These are phyloP conservation scores for Acanthamoeba royreba DNA, from an alignment of 208 protist genomes.

Conservation along the genomic window DNA sequence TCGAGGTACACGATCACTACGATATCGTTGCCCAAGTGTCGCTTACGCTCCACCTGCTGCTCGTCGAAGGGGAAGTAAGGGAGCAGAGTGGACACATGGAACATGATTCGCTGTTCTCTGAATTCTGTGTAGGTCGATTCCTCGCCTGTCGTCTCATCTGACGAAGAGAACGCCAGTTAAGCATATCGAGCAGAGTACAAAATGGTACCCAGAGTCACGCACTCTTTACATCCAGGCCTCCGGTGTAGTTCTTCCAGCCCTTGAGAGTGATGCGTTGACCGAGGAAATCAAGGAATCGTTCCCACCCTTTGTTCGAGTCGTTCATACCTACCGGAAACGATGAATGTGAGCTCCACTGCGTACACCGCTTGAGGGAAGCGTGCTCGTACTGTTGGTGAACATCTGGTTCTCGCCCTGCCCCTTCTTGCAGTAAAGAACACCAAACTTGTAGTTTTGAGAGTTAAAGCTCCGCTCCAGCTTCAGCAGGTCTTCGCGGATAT, in stretches of 20 bases:
- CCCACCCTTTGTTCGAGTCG: background rate
- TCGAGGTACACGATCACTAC: background rate
- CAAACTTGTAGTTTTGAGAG: conserved; percentile 25
- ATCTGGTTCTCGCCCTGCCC: conserved; percentile 23
- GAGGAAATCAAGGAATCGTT: background rate
- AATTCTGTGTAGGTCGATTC: conserved; percentile 45
- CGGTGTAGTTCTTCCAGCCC: conserved; percentile 39
- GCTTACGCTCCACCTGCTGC: conserved; percentile 48
- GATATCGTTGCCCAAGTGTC: conserved; percentile 4
- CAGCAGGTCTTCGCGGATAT: background rate
- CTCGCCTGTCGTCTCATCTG: conserved; percentile 21
- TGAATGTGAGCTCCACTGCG: background rate
- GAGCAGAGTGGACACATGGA: conserved; percentile 39
- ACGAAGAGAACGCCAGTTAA: no score
- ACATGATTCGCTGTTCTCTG: conserved; percentile 42
- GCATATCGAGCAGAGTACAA: no score
- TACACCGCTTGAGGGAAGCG: background rate
- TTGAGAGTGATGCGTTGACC: background rate
- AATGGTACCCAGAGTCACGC: background rate
- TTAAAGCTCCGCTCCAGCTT: conserved; percentile 32
- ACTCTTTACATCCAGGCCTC: conserved; percentile 34
- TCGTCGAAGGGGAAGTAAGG: conserved; percentile 18
- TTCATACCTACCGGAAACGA: background rate
- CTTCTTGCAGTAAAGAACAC: conserved; percentile 12
- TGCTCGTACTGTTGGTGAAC: conserved; percentile 5